A percentile compares a stretch with the other conserved stretches of the same genome.
Conservation (phyloP, 805 yeast genomes). For the Aciculoconidium aculeatum region DNA sequence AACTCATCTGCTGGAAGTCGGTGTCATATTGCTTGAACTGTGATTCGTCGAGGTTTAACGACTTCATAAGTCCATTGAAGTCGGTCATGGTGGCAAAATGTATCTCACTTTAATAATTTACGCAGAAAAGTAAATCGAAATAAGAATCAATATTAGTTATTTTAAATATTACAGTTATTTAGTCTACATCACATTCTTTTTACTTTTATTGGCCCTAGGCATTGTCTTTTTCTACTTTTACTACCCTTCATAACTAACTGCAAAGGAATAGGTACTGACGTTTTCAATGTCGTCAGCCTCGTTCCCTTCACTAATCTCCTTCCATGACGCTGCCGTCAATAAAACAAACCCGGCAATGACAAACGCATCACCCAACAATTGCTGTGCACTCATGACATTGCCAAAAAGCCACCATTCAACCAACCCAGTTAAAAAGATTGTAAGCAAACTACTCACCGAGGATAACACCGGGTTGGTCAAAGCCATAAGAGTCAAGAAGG, state of each 20-base stretch:
- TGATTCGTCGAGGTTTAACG: slow-evolving; percentile 19
- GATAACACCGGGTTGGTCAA: slow-evolving; percentile 82
- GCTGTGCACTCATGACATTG: slow-evolving; percentile 46
- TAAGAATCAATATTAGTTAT: too few relatives aligned
- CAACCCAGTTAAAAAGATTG: slow-evolving; percentile 74
- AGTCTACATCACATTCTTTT: slow-evolving; percentile 2
- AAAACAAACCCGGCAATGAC: slow-evolving; percentile 66
- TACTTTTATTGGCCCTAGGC: too few relatives aligned
- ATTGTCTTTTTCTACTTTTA: not conserved
- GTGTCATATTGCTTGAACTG: slow-evolving; percentile 17
- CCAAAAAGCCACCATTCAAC: slow-evolving; percentile 70
- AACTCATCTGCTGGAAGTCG: slow-evolving; percentile 11
- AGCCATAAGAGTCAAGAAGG: slow-evolving; percentile 73
- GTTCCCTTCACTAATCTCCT: slow-evolving; percentile 49
- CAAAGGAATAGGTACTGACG: slow-evolving; percentile 37
- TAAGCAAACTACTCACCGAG: slow-evolving; percentile 60
- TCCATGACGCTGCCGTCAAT: slow-evolving; percentile 62
- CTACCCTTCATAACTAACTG: slow-evolving; percentile 22
- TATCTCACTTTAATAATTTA: too few relatives aligned
- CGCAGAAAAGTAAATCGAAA: too few relatives aligned
- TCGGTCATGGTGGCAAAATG: slow-evolving; percentile 8
- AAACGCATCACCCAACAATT: slow-evolving; percentile 61
- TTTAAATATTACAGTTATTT: not conserved
- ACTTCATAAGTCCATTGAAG: slow-evolving; percentile 23
- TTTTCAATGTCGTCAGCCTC: slow-evolving; percentile 41